Conservation (phyloP, 1,139 yeast species). For the Nematodospora anomalae region DNA sequence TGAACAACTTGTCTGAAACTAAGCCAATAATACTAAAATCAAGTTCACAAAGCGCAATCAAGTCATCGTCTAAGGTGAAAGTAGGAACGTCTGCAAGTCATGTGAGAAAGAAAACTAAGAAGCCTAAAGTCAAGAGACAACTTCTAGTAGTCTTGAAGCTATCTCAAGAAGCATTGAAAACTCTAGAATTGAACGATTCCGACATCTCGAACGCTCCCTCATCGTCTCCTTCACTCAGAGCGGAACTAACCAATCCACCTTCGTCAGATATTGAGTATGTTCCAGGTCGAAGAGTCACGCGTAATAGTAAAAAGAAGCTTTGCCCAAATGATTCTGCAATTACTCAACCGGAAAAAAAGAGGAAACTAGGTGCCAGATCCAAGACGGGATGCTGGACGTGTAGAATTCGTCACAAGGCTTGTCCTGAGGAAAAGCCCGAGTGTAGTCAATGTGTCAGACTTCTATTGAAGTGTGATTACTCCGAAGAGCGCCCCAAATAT, state of each 20-base stretch:
- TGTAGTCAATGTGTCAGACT: slow-evolving; percentile 57
- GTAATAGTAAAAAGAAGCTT: slow-evolving; percentile 3
- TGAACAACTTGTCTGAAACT: background rate
- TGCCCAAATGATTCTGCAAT: background rate
- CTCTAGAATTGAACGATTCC: background rate
- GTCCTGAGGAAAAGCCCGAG: slow-evolving; percentile 59
- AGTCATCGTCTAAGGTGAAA: background rate
- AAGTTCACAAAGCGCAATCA: background rate
- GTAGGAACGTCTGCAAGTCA: slow-evolving; percentile 1
- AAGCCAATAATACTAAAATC: background rate
- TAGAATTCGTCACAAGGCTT: slow-evolving; percentile 61
- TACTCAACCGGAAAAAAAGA: slow-evolving; percentile 12
- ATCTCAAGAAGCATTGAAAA: background rate
- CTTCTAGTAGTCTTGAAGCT: background rate
- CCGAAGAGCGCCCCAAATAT: slow-evolving; percentile 52
- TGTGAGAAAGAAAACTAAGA: background rate
- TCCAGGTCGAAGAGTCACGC: slow-evolving; percentile 3
- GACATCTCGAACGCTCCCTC: background rate
- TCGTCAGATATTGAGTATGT: slow-evolving; percentile 4
- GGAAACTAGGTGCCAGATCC: slow-evolving; percentile 38
- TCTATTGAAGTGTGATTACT: slow-evolving; percentile 54
- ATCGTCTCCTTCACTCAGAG: background rate
- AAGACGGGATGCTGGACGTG: slow-evolving; percentile 72
- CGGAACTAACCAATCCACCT: background rate
- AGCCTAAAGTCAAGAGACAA: background rate